Conservation (phyloP, 2,329 filamentous ascomycete genomes). For the Aspergillus versicolor region DNA sequence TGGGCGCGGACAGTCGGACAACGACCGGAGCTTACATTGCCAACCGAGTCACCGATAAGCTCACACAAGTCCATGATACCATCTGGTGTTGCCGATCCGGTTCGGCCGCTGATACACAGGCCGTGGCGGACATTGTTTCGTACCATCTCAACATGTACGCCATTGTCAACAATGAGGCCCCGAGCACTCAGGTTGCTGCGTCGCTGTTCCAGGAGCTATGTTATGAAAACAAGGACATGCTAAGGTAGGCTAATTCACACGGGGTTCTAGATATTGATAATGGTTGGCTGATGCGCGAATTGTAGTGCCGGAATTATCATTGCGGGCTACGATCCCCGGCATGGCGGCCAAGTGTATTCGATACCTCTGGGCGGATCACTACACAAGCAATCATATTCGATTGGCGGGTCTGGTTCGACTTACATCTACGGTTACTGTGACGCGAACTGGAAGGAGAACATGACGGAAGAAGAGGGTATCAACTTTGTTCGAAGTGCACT, state of each 20-base stretch:
- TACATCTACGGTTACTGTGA: slow-evolving; percentile 99
- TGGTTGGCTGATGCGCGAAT: background rate
- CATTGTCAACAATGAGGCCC: slow-evolving; percentile 82
- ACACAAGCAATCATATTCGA: slow-evolving; percentile 95
- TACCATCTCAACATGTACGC: slow-evolving; percentile 94
- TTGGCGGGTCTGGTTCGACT: slow-evolving; percentile 93
- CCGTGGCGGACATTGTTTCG: slow-evolving; percentile 95
- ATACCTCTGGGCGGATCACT: slow-evolving; percentile 95
- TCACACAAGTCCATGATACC: slow-evolving; percentile 96
- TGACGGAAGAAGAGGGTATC: slow-evolving; percentile 89
- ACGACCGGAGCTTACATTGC: slow-evolving; percentile 98
- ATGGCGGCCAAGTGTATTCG: slow-evolving; percentile 95
- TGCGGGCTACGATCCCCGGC: slow-evolving; percentile 92
- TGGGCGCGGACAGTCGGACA: slow-evolving; percentile 94
- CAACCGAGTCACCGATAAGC: slow-evolving; percentile 98
- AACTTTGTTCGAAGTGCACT: slow-evolving; percentile 89
- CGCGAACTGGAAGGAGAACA: slow-evolving; percentile 89
- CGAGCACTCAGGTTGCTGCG: slow-evolving; percentile 91
- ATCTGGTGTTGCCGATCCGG: slow-evolving; percentile 99
- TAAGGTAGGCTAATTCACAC: slow-evolving; percentile 63
- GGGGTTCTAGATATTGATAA: background rate
- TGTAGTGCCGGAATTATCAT: slow-evolving; percentile 91
- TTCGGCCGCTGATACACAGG: slow-evolving; percentile 95
- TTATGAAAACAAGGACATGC: slow-evolving; percentile 92
- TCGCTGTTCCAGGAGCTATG: slow-evolving; percentile 97